These are phyloP conservation scores for Cytospora piceae DNA, from an alignment of 2,329 filamentous ascomycete species.

Conservation along the genomic window DNA sequence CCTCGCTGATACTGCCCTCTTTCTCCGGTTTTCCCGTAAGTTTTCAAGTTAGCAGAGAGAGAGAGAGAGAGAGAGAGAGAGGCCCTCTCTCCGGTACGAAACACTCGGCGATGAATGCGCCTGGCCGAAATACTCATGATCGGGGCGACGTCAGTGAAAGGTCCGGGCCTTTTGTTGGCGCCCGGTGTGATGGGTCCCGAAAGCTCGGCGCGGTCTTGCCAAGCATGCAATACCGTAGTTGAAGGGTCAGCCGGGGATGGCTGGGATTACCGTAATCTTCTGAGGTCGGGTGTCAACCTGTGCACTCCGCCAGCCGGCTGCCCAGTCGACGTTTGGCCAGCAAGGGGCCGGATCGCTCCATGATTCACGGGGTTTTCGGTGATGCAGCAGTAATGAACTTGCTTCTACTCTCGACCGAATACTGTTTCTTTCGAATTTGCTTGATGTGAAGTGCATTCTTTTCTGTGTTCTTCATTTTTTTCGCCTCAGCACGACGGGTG, in stretches of 20 bases:
- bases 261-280: no score
- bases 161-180: neutral
- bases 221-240: neutral
- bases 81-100: no score
- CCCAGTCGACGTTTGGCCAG: no score
- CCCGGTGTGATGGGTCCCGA: neutral
- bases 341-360: no score
- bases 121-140: neutral
- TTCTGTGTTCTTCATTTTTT: no score
- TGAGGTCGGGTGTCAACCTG: no score
- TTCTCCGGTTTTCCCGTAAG: neutral
- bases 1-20: neutral
- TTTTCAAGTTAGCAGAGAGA: neutral
- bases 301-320: no score
- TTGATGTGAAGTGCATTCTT: no score
- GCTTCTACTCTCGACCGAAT: no score
- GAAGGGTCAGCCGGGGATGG: neutral
- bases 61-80: no score
- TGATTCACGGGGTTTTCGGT: neutral
- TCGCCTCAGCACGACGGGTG: conserved; percentile 37
- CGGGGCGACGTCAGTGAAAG: neutral
- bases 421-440: no score
- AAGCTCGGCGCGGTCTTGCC: neutral
- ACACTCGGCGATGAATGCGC: neutral
- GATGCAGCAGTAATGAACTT: no score